Percentiles rank a stretch among this genome's conserved stretches.
These are phyloP conservation scores for Cerioporus squamosus DNA, from an alignment of 1,284 basidiomycete species.

Conservation along the genomic window DNA sequence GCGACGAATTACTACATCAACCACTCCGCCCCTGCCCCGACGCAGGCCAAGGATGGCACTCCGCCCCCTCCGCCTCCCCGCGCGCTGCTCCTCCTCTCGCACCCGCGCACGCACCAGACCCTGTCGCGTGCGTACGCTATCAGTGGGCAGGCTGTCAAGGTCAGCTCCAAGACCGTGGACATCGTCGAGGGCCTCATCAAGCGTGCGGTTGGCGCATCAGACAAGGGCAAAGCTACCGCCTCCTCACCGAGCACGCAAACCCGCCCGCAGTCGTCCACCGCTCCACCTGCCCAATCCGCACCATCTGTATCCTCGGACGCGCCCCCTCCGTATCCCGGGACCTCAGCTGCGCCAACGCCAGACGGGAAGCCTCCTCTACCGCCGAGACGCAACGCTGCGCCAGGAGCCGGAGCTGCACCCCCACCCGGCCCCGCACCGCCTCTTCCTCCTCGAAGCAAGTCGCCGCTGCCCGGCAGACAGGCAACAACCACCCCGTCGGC, in stretches of 20 bases:
- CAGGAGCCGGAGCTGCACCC: slow-evolving; percentile 8
- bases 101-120: slow-evolving; percentile 60
- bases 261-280: neutral
- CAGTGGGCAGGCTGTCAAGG: slow-evolving; percentile 68
- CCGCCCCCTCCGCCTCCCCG: slow-evolving; percentile 44
- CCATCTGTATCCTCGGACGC: neutral
- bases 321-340: slow-evolving; percentile 13
- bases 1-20: slow-evolving; percentile 70
- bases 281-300: neutral
- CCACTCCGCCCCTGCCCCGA: slow-evolving; percentile 52
- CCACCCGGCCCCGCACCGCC: slow-evolving; percentile 6
- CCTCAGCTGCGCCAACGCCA: neutral
- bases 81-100: slow-evolving; percentile 64
- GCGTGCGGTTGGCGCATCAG: slow-evolving; percentile 40
- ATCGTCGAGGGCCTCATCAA: slow-evolving; percentile 67
- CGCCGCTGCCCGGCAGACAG: slow-evolving; percentile 1
- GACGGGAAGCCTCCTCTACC: slow-evolving; percentile 28
- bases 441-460: slow-evolving; percentile 15
- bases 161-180: slow-evolving; percentile 66
- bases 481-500: neutral
- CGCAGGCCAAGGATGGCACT: slow-evolving; percentile 26
- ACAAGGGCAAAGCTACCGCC: slow-evolving; percentile 10
- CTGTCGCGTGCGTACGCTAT: slow-evolving; percentile 66
- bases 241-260: neutral
- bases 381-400: slow-evolving; percentile 14